phyloP scores from a whole-genome alignment of 768 basidiomycete genomes.

The Collybiopsis luxurians region DNA sequence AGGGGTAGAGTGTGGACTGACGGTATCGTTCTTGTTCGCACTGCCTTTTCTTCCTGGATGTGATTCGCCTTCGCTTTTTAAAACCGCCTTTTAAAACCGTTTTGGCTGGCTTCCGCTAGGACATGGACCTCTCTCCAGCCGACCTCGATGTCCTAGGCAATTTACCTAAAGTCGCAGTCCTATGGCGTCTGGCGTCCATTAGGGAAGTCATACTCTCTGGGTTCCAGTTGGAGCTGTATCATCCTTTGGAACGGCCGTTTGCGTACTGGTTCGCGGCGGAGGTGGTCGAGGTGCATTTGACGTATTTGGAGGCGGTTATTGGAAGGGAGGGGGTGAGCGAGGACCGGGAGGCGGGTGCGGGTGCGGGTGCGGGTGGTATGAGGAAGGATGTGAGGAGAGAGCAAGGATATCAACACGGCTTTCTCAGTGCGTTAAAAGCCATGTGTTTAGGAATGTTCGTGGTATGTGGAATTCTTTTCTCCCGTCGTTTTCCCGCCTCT shows the following conservation, averaged over 20 bases:
- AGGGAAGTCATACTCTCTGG: constrained; percentile 73
- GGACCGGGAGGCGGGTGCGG: too few relatives aligned
- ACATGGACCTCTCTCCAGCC: constrained; percentile 28
- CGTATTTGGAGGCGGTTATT: constrained; percentile 28
- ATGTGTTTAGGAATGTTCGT: constrained; percentile 53
- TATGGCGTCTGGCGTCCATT: constrained; percentile 59
- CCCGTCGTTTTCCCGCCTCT: too few relatives aligned
- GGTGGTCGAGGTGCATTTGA: constrained; percentile 56
- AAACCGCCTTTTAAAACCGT: background rate
- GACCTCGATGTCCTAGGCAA: constrained; percentile 32
- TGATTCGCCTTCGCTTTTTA: constrained; percentile 8
- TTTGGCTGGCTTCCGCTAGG: background rate
- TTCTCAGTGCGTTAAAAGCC: constrained; percentile 56
- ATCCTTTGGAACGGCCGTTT: constrained; percentile 62
- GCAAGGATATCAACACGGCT: constrained; percentile 45
- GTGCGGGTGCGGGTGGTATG: too few relatives aligned
- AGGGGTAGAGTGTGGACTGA: too few relatives aligned
- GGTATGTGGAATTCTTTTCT: constrained; percentile 30
- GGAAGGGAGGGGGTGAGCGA: too few relatives aligned
- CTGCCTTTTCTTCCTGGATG: too few relatives aligned
- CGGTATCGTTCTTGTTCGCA: too few relatives aligned
- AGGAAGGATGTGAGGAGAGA: constrained; percentile 41
- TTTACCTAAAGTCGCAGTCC: constrained; percentile 45
- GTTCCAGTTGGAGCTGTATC: constrained; percentile 74
- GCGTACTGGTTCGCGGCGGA: constrained; percentile 73